Percentiles rank a stretch among this genome's conserved stretches.
These are phyloP conservation scores for Pterulicium gracile DNA, from an alignment of 1,284 basidiomycete species.

Conservation along the genomic window DNA sequence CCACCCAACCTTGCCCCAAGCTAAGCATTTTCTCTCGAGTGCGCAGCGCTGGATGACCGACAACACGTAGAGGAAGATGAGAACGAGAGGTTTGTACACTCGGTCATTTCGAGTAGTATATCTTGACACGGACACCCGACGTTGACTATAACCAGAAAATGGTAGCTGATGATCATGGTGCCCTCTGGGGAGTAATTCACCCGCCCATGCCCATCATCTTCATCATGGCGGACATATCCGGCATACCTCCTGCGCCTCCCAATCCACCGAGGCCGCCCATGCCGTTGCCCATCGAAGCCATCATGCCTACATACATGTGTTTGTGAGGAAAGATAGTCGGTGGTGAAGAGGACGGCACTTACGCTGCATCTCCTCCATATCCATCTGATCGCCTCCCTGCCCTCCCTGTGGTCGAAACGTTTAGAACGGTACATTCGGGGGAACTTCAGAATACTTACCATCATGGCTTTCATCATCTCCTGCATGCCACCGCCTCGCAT, in stretches of 20 bases:
- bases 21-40: too few relatives aligned
- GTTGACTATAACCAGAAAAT: too few relatives aligned
- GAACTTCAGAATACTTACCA: conserved; percentile 36
- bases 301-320: conserved; percentile 65
- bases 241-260: conserved; percentile 46
- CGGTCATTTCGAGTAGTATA: too few relatives aligned
- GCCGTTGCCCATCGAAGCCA: conserved; percentile 70
- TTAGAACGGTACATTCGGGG: background rate
- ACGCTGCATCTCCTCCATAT: conserved; percentile 86
- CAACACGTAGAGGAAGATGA: too few relatives aligned
- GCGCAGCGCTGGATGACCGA: too few relatives aligned
- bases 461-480: conserved; percentile 94
- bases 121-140: too few relatives aligned
- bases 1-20: too few relatives aligned
- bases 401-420: conserved; percentile 31
- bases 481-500: conserved; percentile 84
- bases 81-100: too few relatives aligned
- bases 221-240: conserved; percentile 65
- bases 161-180: too few relatives aligned
- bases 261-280: conserved; percentile 34
- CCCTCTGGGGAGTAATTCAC: background rate
- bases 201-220: conserved; percentile 48
- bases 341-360: conserved; percentile 18
- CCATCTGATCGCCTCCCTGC: conserved; percentile 71
- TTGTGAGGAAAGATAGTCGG: conserved; percentile 7